Evolutionary conservation across 331 rosid genomes (phyloP), one percentile per base, ranked within the genome.

Genomic region (Pyrus hybrid): DNA sequence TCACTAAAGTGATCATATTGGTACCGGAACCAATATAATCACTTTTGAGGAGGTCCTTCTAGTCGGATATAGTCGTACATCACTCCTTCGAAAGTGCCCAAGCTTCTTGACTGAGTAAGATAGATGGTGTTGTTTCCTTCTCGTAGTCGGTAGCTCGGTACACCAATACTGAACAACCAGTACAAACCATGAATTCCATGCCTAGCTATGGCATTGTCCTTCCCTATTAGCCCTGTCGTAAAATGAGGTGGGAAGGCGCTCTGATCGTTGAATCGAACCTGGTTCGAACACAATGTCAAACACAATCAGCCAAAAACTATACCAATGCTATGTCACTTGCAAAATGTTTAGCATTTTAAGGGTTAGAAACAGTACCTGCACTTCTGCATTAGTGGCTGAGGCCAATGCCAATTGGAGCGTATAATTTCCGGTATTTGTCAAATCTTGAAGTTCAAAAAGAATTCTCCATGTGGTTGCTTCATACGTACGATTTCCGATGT

Each of bases 61-160:
- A 92, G 74, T 84, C 97, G 91, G 49, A 92, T 82, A 69, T 94
- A 94, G 70, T 94, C 99, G 81, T 94, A 94, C 93, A 94, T 88
- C 70, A 92, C 83, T 62, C 97, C 99, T 73, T 80, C 84, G 23
- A 86, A 92, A n/a, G 81, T 83, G 45, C 64, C 45, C 10, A 6
- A 13, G n/a, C 88, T 77, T 71, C 77, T 77, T 13, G 95, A 53
- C 17, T 90, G 97, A 53, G 72, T 85, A 8, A 94, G 78, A 84
- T 85, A 89, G 63, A 94, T 83, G 20, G 76, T 84, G 73, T 94
- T 94, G 2, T 56, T 72, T 73, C 96, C 97, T 49, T 67, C 33
- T 13, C 63, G 70, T 3, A 92, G 73, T 20, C 14, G 41, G 35
- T 74, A 5, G 25, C 91, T 81, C 4, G 81, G 79, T 8, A 92